Evolutionary conservation across 2,329 filamentous ascomycete species (phyloP), one percentile per base, ranked within the genome.

Genomic region (Dactylellina drechsleri): DNA sequence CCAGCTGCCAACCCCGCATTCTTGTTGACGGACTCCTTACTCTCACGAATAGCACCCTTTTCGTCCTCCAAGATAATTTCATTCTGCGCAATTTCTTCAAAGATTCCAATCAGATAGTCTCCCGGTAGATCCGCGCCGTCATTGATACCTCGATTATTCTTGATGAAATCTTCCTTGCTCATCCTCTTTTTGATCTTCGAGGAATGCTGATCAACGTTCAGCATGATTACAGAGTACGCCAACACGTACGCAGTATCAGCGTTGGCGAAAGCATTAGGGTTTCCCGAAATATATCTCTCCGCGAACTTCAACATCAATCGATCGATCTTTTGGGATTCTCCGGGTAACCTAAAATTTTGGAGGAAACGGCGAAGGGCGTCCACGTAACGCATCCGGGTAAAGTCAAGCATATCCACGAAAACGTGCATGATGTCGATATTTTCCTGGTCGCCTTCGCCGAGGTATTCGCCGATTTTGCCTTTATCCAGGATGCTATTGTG

Each of bases 251-350:
- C 94, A 0, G 96, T 99, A 81, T 99, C 96, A 1, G 95, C 96
- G 80, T 98, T 99, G 41, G 95, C 95, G 82, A 97, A 99, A 0
- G 95, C 94, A 80, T 97, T 97, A 0, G 95, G 95, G 79, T 99
- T 99, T 31, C 93, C 93, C 74, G 90, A 91, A 60, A 96, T 91
- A 81, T 99, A 99, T 74, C 94, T 90, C 82, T 98, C 94, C 8
- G 95, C 95, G 83, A 98, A 99, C 82, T 99, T 99, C 78, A 99
- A 85, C 95, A 99, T 98, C 83, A 98, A 96, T 56, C 95, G 92
- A 88, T 99, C 95, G 78, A 99, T 99, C 84, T 99, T 99, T 81
- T 99, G 95, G 0, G 93, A 93, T 82, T 99, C 95, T 75, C 95
- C 95, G 0, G 95, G 95, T 13, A 99, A 85, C 77, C 95, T 91